Evolutionary conservation across 2,329 filamentous ascomycete species (phyloP).

Genomic region (Penicillium sp.): DNA sequence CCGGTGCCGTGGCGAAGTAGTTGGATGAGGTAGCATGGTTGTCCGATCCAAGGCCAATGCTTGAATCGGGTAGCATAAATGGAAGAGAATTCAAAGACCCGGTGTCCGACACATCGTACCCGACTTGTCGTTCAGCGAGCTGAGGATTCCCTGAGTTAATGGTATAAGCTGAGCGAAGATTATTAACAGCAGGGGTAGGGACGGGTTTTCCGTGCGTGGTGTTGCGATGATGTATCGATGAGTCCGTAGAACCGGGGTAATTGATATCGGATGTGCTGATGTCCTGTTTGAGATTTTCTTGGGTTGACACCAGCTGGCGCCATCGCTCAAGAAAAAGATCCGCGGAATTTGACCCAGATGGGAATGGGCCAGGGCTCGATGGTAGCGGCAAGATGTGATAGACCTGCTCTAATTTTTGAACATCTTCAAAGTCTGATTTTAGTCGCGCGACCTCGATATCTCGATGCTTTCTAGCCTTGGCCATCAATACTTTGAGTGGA

Average conservation of each 20-base stretch:
- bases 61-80: not conserved
- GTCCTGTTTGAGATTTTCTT: not conserved
- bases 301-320: conserved; percentile 27
- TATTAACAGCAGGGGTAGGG: not conserved
- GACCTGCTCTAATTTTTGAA: conserved; percentile 5
- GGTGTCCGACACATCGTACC: not conserved
- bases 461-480: conserved; percentile 33
- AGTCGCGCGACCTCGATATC: conserved; percentile 33
- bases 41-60: not conserved
- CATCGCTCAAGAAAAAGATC: conserved; percentile 31
- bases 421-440: conserved; percentile 26
- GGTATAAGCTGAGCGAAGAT: not conserved
- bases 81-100: not conserved
- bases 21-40: not conserved
- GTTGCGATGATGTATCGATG: not conserved
- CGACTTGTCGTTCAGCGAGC: not conserved
- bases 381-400: conserved; percentile 18
- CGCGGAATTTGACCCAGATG: conserved; percentile 14
- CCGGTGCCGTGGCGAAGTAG: not conserved
- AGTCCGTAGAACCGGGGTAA: rapidly evolving
- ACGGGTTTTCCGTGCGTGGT: not conserved
- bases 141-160: not conserved
- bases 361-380: conserved; percentile 29
- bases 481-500: conserved; percentile 35
- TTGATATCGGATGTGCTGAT: no score